Evolutionary conservation across 495 filamentous ascomycete species (phyloP).

Genomic region (Melanomma pulvis-pyrius): DNA sequence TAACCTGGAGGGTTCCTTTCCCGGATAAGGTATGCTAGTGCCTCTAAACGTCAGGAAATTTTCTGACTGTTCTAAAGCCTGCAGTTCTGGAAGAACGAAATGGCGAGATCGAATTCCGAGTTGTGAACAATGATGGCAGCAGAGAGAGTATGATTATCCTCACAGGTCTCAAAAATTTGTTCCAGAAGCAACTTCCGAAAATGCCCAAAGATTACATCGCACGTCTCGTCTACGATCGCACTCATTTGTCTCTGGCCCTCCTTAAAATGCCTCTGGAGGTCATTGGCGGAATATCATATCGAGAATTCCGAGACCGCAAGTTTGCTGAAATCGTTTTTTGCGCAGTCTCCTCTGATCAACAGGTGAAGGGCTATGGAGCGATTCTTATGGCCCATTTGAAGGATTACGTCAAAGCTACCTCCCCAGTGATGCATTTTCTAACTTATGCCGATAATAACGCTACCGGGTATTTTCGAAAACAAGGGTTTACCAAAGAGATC

Average conservation of each 20-base stretch:
- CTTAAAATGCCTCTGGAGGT: conserved; percentile 95
- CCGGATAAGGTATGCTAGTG: no score
- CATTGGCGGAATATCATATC: conserved; percentile 58
- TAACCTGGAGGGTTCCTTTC: no score
- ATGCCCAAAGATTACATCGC: conserved; percentile 99
- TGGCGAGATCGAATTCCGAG: conserved; percentile 95
- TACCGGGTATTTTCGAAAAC: conserved; percentile 99
- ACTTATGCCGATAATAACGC: conserved; percentile 99
- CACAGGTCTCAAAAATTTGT: conserved; percentile 95
- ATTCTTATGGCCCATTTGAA: conserved; percentile 98
- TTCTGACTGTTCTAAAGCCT: no score
- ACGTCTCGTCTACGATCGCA: conserved; percentile 92
- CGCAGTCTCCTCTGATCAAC: conserved; percentile 95
- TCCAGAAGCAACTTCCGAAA: conserved; percentile 97
- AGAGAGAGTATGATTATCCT: conserved; percentile 91
- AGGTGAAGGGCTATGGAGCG: conserved; percentile 97
- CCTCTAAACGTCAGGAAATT: no score
- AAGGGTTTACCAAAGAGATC: conserved; percentile 98
- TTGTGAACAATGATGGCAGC: conserved; percentile 93
- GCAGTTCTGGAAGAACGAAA: conserved; percentile 92
- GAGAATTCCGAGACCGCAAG: conserved; percentile 89
- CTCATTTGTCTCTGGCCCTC: conserved; percentile 93
- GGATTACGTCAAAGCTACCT: conserved; percentile 97
- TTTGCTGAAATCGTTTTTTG: conserved; percentile 99
- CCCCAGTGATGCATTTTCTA: conserved; percentile 95